A percentile compares a stretch with the other conserved stretches of the same genome.
These are phyloP conservation scores for Macrophomina tecta DNA, from an alignment of 2,329 filamentous ascomycete genomes.

Conservation along the genomic window DNA sequence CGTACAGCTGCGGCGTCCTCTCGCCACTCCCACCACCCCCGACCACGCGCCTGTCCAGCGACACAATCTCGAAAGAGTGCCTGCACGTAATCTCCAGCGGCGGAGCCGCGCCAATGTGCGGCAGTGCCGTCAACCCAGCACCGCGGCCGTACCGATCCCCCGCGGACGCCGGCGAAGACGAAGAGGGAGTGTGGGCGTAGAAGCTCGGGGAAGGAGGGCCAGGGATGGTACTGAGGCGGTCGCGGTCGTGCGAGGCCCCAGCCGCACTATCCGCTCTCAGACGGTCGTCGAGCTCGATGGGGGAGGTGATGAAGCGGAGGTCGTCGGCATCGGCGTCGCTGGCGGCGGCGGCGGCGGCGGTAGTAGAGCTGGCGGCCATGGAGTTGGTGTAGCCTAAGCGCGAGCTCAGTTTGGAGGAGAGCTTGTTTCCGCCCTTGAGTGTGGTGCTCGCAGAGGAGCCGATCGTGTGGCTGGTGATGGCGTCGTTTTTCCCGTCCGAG, in stretches of 20 bases:
- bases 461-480: background rate
- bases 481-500: background rate
- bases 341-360: background rate
- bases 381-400: background rate
- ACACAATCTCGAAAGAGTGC: conserved; percentile 10
- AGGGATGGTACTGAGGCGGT: no score
- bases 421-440: background rate
- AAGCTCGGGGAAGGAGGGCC: no score
- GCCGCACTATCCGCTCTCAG: no score
- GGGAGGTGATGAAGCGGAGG: background rate
- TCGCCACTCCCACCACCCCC: no score
- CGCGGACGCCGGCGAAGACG: no score
- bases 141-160: no score
- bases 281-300: background rate
- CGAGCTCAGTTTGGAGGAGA: background rate
- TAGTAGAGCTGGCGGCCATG: background rate
- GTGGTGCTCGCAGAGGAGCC: background rate
- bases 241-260: no score
- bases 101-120: no score
- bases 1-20: background rate
- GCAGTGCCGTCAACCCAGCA: no score
- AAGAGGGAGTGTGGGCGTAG: no score
- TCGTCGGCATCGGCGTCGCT: background rate
- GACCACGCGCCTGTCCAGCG: background rate
- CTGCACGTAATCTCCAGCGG: background rate